Percentiles rank a stretch among this genome's conserved stretches.
Conservation (phyloP, 139 green algal genomes). For the Edaphochlamys debaryana region DNA sequence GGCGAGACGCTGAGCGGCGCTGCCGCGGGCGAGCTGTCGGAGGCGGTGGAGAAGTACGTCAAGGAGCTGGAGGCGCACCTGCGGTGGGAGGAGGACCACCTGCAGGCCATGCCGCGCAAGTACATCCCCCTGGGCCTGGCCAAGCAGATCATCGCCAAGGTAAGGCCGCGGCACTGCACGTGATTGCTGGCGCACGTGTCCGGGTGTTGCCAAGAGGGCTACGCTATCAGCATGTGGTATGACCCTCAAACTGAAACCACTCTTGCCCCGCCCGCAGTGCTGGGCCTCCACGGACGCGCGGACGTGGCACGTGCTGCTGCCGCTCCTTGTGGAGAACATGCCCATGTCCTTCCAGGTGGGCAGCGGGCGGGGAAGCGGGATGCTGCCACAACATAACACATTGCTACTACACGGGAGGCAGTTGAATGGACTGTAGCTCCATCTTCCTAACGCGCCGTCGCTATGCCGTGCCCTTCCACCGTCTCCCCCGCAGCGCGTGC, state of each 20-base stretch:
- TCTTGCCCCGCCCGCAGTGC: not conserved
- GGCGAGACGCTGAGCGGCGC: not conserved
- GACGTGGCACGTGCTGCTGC: constrained; percentile 60
- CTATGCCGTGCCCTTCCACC: no score
- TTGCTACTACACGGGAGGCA: no score
- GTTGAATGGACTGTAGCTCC: no score
- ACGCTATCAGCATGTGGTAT: not conserved
- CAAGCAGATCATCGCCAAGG: constrained; percentile 46
- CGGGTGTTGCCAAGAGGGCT: no score
- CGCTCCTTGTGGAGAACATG: constrained; percentile 56
- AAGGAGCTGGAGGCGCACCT: constrained; percentile 36
- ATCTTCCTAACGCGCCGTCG: no score
- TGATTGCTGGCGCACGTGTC: not conserved
- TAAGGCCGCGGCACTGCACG: not conserved
- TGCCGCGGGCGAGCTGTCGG: not conserved
- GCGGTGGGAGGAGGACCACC: constrained; percentile 57
- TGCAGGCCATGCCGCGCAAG: constrained; percentile 52
- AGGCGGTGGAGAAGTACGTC: not conserved
- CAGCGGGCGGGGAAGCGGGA: no score
- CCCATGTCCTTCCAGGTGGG: constrained; percentile 60
- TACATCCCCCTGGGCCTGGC: constrained; percentile 50
- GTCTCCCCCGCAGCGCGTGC: no score
- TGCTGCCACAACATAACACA: no score
- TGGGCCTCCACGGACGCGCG: constrained; percentile 24
- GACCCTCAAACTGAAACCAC: no score